These are phyloP conservation scores for Trichoderma brevicompactum DNA, from an alignment of 2,329 filamentous ascomycete species.

Conservation along the genomic window DNA sequence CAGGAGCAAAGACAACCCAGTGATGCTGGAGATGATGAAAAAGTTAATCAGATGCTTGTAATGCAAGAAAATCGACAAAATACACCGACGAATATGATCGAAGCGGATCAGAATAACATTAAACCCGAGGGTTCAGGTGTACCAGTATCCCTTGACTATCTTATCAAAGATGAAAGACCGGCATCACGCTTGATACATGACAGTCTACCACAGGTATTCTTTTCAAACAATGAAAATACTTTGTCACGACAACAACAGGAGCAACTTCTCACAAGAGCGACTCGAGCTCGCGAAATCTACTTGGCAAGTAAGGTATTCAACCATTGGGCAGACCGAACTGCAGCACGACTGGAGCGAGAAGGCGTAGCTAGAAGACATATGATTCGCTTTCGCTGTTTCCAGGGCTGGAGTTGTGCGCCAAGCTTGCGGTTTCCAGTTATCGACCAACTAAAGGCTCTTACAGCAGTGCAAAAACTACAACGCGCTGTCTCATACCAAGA, in stretches of 20 bases:
- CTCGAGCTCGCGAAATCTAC: conserved; percentile 66
- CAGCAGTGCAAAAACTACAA: conserved; percentile 43
- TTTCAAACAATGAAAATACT: neutral
- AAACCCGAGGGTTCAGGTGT: neutral
- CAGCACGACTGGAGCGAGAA: conserved; percentile 68
- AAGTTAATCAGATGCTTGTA: neutral
- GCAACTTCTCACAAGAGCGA: conserved; percentile 55
- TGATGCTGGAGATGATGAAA: neutral
- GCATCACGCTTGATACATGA: neutral
- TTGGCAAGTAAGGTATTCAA: conserved; percentile 51
- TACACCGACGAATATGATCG: neutral
- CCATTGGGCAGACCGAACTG: conserved; percentile 67
- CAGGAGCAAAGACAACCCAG: neutral
- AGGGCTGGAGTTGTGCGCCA: conserved; percentile 44
- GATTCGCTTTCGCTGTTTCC: conserved; percentile 58
- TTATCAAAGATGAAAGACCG: neutral
- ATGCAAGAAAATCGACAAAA: neutral
- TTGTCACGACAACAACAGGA: conserved; percentile 20
- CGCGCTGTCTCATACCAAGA: conserved; percentile 39
- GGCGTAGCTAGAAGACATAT: conserved; percentile 72
- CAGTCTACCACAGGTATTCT: neutral
- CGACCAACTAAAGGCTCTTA: conserved; percentile 40
- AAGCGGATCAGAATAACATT: neutral
- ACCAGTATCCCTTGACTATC: neutral
- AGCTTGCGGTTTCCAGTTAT: conserved; percentile 37